phyloP scores from a whole-genome alignment of 257 asterid genomes.

The Nicotiana obtusifolia region DNA sequence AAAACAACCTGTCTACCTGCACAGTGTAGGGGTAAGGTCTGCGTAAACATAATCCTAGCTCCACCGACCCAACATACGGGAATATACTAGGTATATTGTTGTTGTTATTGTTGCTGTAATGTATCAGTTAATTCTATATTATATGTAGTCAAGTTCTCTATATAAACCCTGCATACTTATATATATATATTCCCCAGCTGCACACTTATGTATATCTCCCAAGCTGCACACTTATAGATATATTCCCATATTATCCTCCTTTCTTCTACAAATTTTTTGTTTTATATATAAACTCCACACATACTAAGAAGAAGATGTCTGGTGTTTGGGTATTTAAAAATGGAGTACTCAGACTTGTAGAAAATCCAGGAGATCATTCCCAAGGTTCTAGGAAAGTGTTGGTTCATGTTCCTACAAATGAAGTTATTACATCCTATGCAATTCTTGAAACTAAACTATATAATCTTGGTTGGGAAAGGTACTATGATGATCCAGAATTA shows the following conservation, averaged over 20 bases:
- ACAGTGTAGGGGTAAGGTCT: too few species aligned
- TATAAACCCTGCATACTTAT: too few species aligned
- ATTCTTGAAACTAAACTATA: slow-evolving; percentile 28
- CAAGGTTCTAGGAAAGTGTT: slow-evolving; percentile 18
- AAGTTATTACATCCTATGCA: slow-evolving; percentile 29
- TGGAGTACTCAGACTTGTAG: slow-evolving; percentile 32
- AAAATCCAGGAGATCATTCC: slow-evolving; percentile 6
- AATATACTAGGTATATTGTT: too few species aligned
- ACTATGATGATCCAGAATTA: slow-evolving; percentile 36
- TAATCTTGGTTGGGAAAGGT: slow-evolving; percentile 40
- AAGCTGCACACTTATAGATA: background rate
- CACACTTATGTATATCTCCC: too few species aligned
- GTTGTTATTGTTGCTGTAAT: too few species aligned
- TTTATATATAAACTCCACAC: too few species aligned
- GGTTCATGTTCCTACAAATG: slow-evolving; percentile 27
- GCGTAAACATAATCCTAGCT: too few species aligned
- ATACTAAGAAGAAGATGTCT: slow-evolving; percentile 6
- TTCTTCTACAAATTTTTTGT: background rate
- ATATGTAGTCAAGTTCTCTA: background rate
- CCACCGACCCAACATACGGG: too few species aligned
- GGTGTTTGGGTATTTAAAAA: slow-evolving; percentile 36
- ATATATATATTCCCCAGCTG: too few species aligned
- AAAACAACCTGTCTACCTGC: too few species aligned
- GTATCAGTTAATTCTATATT: too few species aligned
- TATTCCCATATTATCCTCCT: background rate